phyloP scores from a whole-genome alignment of 306 rosid genomes.

The Sicyos edulis region DNA sequence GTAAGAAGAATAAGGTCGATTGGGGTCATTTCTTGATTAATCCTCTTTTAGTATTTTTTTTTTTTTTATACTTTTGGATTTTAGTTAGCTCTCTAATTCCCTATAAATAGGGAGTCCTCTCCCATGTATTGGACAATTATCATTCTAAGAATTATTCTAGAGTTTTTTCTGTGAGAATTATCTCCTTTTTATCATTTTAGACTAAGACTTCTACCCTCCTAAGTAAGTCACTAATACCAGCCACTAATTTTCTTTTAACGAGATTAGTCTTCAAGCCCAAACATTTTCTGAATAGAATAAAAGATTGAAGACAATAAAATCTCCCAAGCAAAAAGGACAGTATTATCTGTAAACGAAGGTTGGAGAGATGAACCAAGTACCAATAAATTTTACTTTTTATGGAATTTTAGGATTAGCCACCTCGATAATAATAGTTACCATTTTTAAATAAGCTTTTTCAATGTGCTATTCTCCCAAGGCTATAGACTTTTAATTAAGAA shows the following conservation, averaged over 20 bases:
- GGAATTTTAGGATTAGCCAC: not conserved
- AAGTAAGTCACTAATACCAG: not conserved
- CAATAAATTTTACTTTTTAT: not conserved
- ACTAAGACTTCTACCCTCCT: not conserved
- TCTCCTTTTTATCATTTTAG: no score
- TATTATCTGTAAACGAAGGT: not conserved
- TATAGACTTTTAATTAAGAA: not conserved
- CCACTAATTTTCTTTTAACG: not conserved
- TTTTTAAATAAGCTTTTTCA: not conserved
- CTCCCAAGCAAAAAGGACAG: not conserved
- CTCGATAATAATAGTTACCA: not conserved
- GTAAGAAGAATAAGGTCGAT: no score
- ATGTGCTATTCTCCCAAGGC: not conserved
- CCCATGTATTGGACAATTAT: no score
- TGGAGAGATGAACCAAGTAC: not conserved
- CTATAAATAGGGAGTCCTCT: no score
- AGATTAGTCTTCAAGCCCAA: not conserved
- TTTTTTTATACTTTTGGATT: no score
- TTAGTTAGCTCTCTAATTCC: no score
- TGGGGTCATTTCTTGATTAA: no score
- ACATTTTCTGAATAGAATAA: not conserved
- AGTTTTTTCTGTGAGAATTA: no score
- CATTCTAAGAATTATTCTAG: no score
- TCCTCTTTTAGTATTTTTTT: no score
- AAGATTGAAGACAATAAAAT: not conserved